These are phyloP conservation scores for Meira miltonrushii DNA, from an alignment of 1,284 basidiomycete species.

Conservation along the genomic window DNA sequence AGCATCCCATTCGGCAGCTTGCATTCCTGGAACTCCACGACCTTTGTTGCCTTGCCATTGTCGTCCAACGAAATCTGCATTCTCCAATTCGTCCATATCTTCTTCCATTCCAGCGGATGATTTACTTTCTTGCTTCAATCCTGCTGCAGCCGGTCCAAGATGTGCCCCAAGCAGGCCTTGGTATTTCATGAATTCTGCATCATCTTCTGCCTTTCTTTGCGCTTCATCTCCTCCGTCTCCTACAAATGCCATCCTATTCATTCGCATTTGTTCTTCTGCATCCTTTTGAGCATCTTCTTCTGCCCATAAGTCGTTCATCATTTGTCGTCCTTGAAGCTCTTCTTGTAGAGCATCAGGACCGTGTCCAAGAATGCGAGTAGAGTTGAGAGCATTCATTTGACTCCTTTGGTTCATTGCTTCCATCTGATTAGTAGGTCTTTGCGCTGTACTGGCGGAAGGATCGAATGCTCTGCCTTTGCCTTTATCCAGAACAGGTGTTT, in stretches of 20 bases:
- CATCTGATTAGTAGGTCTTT: neutral
- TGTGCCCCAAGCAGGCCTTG: constrained; percentile 29
- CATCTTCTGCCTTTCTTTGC: constrained; percentile 43
- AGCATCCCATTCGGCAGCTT: constrained; percentile 60
- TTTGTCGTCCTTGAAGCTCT: constrained; percentile 14
- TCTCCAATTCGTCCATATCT: constrained; percentile 43
- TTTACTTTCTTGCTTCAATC: neutral
- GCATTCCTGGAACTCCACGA: constrained; percentile 31
- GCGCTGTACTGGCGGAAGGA: neutral
- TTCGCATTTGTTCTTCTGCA: constrained; percentile 21
- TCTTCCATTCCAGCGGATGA: constrained; percentile 14
- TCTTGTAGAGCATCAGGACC: neutral
- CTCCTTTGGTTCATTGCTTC: neutral
- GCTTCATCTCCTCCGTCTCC: constrained; percentile 45
- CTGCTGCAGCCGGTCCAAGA: constrained; percentile 11
- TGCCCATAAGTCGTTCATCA: constrained; percentile 40
- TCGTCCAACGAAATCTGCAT: constrained; percentile 49
- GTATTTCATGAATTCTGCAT: constrained; percentile 32
- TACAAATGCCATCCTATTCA: constrained; percentile 23
- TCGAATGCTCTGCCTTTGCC: constrained; percentile 24
- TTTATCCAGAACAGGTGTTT: constrained; percentile 19
- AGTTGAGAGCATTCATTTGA: neutral
- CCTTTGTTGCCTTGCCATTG: constrained; percentile 37
- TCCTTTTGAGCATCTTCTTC: constrained; percentile 47
- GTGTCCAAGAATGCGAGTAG: neutral